phyloP scores from a whole-genome alignment of 345 rosid genomes.

The Gynandropsis gynandra region DNA sequence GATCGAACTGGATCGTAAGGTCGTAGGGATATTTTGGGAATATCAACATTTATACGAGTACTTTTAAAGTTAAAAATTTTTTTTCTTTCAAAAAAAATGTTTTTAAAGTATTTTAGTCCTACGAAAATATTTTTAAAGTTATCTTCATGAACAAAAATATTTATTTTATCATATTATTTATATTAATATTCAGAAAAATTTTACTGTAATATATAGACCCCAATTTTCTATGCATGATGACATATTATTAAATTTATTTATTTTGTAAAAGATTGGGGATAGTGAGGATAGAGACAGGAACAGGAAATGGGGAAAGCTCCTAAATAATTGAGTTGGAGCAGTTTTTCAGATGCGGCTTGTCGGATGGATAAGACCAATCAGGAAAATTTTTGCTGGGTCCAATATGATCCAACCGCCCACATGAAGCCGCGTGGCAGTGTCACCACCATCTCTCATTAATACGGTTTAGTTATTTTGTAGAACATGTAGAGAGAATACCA shows the following conservation, averaged over 20 bases:
- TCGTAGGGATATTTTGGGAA: too few relatives aligned
- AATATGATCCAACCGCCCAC: slow-evolving; percentile 12
- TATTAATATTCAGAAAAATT: too few relatives aligned
- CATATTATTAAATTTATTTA: slow-evolving; percentile 13
- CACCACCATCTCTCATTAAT: too few relatives aligned
- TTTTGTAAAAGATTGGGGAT: slow-evolving; percentile 17
- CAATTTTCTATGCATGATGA: slow-evolving; percentile 20
- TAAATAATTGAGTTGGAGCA: slow-evolving; percentile 30
- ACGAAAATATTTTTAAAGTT: too few relatives aligned
- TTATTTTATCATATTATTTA: too few relatives aligned
- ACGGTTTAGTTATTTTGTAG: background rate
- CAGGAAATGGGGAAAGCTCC: slow-evolving; percentile 28
- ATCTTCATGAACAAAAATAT: too few relatives aligned
- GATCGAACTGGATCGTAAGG: too few relatives aligned
- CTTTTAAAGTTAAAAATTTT: too few relatives aligned
- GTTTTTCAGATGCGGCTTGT: slow-evolving; percentile 31
- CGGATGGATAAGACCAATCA: slow-evolving; percentile 27
- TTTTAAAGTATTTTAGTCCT: too few relatives aligned
- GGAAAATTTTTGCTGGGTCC: background rate
- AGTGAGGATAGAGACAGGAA: slow-evolving; percentile 25
- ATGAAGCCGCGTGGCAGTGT: slow-evolving; percentile 23
- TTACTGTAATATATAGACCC: slow-evolving; percentile 6
- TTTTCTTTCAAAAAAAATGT: too few relatives aligned
- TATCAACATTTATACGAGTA: too few relatives aligned
- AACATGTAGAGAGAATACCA: too few relatives aligned